Conservation (phyloP, 768 basidiomycete species). For the Pisolithus tinctorius region DNA sequence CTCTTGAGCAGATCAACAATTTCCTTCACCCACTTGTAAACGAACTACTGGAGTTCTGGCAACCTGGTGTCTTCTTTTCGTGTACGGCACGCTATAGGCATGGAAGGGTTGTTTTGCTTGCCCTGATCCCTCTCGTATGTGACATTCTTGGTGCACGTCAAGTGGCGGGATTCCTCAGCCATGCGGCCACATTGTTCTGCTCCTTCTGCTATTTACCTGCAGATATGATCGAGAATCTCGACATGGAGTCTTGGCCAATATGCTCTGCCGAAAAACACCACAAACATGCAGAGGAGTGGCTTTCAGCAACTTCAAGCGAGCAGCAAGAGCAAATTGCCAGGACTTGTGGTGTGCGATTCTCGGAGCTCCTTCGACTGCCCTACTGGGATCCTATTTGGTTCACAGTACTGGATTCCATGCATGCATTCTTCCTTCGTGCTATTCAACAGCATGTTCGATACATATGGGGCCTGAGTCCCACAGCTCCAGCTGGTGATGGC, state of each 20-base stretch:
- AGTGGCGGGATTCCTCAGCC: conserved; percentile 16
- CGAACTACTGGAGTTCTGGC: conserved; percentile 26
- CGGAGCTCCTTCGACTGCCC: conserved; percentile 8
- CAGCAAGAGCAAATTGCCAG: neutral
- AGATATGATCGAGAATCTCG: neutral
- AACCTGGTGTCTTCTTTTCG: conserved; percentile 22
- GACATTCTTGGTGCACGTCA: conserved; percentile 29
- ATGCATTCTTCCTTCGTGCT: conserved; percentile 24
- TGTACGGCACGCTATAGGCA: conserved; percentile 11
- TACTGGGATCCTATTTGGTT: conserved; percentile 10
- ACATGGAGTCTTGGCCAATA: neutral
- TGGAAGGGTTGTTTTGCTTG: conserved; percentile 24
- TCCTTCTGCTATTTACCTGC: neutral
- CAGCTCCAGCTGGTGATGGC: too few species aligned
- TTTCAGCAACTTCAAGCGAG: neutral
- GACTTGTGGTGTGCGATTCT: conserved; percentile 9
- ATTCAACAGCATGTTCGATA: too few species aligned
- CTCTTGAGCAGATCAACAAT: conserved; percentile 29
- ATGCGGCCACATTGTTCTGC: neutral
- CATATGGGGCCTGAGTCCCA: too few species aligned
- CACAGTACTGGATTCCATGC: conserved; percentile 26
- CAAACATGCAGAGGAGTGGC: conserved; percentile 27
- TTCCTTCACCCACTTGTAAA: conserved; percentile 21
- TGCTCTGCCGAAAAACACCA: conserved; percentile 17
- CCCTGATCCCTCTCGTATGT: conserved; percentile 28